A percentile compares a stretch with the other conserved stretches of the same genome.
Evolutionary conservation across 2,329 filamentous ascomycete genomes (phyloP).

Genomic region (Tolypocladium endophyticum): DNA sequence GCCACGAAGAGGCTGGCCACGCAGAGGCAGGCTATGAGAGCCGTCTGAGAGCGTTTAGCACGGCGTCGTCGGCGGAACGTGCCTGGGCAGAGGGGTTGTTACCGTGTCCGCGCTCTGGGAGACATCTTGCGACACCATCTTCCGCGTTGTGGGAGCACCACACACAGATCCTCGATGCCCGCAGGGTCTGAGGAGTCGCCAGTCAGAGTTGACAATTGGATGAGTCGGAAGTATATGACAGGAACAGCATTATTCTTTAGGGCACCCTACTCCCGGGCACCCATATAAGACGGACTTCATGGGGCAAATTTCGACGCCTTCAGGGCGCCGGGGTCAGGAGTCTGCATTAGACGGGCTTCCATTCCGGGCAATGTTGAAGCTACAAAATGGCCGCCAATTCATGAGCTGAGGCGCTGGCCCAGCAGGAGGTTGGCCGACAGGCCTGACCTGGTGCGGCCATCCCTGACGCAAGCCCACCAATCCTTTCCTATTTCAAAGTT

Average conservation of each 20-base stretch:
- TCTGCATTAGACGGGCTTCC: not conserved
- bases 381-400: not conserved
- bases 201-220: not conserved
- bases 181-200: not conserved
- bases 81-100: not conserved
- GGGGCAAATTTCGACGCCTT: not conserved
- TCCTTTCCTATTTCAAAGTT: not conserved
- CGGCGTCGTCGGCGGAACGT: too few species aligned
- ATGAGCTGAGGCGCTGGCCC: not conserved
- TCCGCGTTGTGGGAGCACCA: not conserved
- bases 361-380: not conserved
- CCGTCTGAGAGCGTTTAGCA: not conserved
- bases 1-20: conserved; percentile 6
- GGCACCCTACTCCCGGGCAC: too few species aligned
- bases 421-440: not conserved
- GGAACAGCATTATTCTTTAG: not conserved
- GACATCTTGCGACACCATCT: conserved; percentile 7
- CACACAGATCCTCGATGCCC: not conserved
- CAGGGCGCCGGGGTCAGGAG: not conserved
- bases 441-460: not conserved
- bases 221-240: not conserved
- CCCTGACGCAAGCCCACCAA: not conserved
- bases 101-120: conserved; percentile 5
- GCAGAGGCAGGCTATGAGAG: conserved; percentile 6
- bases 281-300: not conserved